These are phyloP conservation scores for Suillus bovinus DNA, from an alignment of 768 basidiomycete species.

Conservation along the genomic window DNA sequence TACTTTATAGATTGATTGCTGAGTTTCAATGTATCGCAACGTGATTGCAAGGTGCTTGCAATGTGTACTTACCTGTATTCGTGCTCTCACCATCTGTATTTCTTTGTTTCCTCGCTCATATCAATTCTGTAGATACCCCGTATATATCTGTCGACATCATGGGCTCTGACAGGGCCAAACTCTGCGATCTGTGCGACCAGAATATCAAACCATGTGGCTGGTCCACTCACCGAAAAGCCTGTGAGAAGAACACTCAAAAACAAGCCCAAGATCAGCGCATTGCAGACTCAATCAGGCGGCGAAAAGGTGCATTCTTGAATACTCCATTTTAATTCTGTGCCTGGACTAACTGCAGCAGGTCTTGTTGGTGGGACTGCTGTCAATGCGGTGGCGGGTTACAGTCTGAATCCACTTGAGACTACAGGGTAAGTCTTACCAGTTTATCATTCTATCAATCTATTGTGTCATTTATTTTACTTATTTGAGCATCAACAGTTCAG, in stretches of 20 bases:
- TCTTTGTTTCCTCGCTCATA: not conserved
- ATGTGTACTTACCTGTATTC: not conserved
- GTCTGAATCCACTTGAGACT: too few relatives aligned
- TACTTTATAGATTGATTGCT: not conserved
- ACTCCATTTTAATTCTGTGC: too few relatives aligned
- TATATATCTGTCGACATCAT: not conserved
- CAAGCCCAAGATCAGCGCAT: not conserved
- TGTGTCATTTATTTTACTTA: too few relatives aligned
- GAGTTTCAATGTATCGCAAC: not conserved
- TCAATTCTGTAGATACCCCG: not conserved
- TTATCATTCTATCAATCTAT: too few relatives aligned
- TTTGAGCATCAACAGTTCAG: too few relatives aligned
- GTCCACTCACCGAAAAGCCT: too few relatives aligned
- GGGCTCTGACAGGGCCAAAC: not conserved
- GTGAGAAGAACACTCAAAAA: not conserved
- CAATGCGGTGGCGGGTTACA: too few relatives aligned
- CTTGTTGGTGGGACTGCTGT: too few relatives aligned
- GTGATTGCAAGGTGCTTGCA: rapidly evolving
- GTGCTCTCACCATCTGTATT: not conserved
- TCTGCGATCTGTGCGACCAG: not conserved
- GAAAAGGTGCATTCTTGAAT: not conserved
- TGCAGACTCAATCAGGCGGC: not conserved
- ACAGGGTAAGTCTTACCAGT: too few relatives aligned
- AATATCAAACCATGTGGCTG: too few relatives aligned
- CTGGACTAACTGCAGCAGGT: too few relatives aligned